phyloP scores from a whole-genome alignment of 192 early-diverging fungal species.

The Coemansia erecta region DNA sequence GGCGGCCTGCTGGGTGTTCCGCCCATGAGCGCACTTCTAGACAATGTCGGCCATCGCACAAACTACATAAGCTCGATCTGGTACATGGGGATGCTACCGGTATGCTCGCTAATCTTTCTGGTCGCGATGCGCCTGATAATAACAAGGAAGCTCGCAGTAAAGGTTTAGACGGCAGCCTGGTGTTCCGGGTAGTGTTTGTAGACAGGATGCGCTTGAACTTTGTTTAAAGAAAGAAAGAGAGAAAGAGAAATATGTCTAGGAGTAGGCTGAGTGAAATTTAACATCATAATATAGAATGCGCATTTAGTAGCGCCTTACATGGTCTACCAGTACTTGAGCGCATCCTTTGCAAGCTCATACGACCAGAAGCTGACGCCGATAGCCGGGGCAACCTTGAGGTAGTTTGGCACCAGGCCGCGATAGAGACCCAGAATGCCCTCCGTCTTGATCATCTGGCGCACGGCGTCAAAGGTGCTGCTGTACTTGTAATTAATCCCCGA shows the following conservation, averaged over 20 bases:
- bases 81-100: slow-evolving; percentile 46
- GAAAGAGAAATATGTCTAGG: neutral
- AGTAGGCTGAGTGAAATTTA: neutral
- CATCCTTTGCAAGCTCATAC: slow-evolving; percentile 75
- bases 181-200: too few species aligned
- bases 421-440: slow-evolving; percentile 74
- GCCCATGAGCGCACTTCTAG: slow-evolving; percentile 46
- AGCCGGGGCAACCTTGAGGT: slow-evolving; percentile 81
- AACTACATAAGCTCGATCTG: slow-evolving; percentile 43
- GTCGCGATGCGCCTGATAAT: slow-evolving; percentile 35
- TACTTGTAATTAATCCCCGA: slow-evolving; percentile 68
- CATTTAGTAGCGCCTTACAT: too few species aligned
- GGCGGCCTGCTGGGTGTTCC: slow-evolving; percentile 49
- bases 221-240: neutral
- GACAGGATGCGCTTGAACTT: too few species aligned
- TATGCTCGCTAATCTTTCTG: slow-evolving; percentile 40
- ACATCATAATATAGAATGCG: neutral
- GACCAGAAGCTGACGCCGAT: slow-evolving; percentile 81
- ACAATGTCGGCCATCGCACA: slow-evolving; percentile 46
- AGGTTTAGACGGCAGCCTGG: neutral
- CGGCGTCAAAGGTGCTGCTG: slow-evolving; percentile 67
- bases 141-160: slow-evolving; percentile 16
- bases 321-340: slow-evolving; percentile 53
- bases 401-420: slow-evolving; percentile 78
- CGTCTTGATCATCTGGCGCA: slow-evolving; percentile 58